Base-by-base conservation (phyloP, 331 rosid genomes). In the Stylosanthes scabra region DNA sequence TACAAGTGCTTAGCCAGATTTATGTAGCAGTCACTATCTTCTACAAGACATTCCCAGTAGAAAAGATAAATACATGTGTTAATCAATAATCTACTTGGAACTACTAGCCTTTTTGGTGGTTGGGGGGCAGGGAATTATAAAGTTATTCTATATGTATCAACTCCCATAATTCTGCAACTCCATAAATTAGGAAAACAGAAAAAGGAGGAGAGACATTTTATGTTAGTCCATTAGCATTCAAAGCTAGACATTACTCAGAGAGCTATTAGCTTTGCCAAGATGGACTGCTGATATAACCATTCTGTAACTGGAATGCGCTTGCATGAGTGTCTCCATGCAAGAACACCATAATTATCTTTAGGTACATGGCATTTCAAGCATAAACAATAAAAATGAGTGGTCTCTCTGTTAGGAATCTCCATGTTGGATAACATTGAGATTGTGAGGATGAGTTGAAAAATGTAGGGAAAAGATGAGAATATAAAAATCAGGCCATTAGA, bases 141-240 rank as follows among this genome's bases (percentile, higher is more conserved):
- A 1, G 20, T 51, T 7, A 49, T 29, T 25, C 13, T 11, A 80
- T 74, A 56, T 31, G 37, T 75, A 76, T 61, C 55, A 63, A 78
- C 75, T 70, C 69, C 59, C 68, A 66, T 64, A 60, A 67, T 83
- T 80, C 80, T 31, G 72, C n/a, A 25, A 57, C 71, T 69, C 59
- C 77, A 80, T 25, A 9, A 47, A 9, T 5, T 7, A 28, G 20
- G 29, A 41, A 39, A 74, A 44, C 41, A 63, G 75, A 66, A 85
- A 81, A 67, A 77, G 57, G 71, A 14, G 8, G 62, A 68, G 79
- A 5, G 73, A 49, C 29, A 14, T 49, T 74, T 2, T 7, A 47
- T 74, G 6, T 65, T 10, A 71, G 87, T 74, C 74, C 86, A 76
- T 73, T 82, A 73, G 82, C 87, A 77, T 80, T 74, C 85, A 84